Base-by-base conservation (phyloP, 2,329 filamentous ascomycete species). In the Paracamarosporium sp. region DNA sequence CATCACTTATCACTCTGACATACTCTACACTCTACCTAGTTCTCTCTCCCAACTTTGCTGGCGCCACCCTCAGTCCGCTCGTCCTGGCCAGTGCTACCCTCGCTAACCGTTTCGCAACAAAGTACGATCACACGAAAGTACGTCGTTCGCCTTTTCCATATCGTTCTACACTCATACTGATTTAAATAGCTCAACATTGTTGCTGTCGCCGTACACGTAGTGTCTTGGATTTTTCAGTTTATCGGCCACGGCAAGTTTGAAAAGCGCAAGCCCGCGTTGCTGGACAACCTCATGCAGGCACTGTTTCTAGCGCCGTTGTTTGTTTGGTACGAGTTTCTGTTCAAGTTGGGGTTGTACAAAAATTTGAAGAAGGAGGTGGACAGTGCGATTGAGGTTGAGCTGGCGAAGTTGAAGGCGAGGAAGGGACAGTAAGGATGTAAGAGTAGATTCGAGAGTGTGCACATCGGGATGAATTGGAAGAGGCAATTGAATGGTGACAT, bases 261-360 rank as follows among this genome's bases (percentile, higher is more conserved):
- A 78, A 88, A 90, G 7, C 86, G 94, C 53, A 92, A 93, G 5
- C 94, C 94, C 4, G 94, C 93, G 12, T 79, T 97, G 66, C 79
- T 98, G 55, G 93, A 97, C 78, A 98, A 97, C 71, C 78, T 98
- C 41, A 83, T 95, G 50, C 95, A 98, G 79, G 93, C 95, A 36
- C 77, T 98, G 63, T 93, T 98, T 71, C 82, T 98, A 33, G 95
- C 94, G 1, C 95, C 95, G 27, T 87, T 99, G 71, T 99, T 98
- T 70, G 94, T 98, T 55, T 98, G 95, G 91, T 90, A 98, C 67
- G 93, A 98, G 80, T 78, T 94, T 11, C 82, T 98, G 43, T 98
- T 98, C 80, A 88, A 85, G 72, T 84, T 96, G 55, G 94, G 94
- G 27, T 97, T 97, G 78, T 87, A 94, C 59, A 82, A 80, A 13